Percentiles rank a stretch among this genome's conserved stretches.
Evolutionary conservation across 208 protist species (phyloP).

Genomic region (Trypanosoma grayi): DNA sequence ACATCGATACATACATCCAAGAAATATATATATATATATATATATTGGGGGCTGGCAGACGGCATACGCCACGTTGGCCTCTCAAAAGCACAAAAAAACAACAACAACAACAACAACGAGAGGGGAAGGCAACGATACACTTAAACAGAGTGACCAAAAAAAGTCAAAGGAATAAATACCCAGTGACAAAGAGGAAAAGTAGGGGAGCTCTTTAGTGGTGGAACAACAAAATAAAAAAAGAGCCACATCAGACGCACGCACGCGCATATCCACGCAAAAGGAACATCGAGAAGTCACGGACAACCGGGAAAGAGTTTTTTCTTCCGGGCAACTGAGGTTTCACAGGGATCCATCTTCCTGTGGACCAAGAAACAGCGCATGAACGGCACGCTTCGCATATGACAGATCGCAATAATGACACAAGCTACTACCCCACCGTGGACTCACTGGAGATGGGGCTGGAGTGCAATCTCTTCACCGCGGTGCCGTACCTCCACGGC

Average conservation of each 20-base stretch:
- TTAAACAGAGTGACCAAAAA: too few relatives aligned
- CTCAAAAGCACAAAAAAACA: too few relatives aligned
- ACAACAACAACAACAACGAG: neutral
- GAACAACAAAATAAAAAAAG: too few relatives aligned
- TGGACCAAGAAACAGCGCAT: neutral
- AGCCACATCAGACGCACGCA: too few relatives aligned
- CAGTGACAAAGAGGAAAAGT: neutral
- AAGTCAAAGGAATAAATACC: neutral
- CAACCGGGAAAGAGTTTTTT: too few relatives aligned
- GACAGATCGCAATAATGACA: constrained; percentile 10
- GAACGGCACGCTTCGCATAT: neutral
- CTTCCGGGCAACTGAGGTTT: neutral
- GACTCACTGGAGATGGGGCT: neutral
- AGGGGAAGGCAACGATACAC: too few relatives aligned
- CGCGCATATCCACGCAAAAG: too few relatives aligned
- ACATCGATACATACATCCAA: neutral
- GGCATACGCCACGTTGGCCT: too few relatives aligned
- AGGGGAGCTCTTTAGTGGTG: too few relatives aligned
- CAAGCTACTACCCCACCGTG: constrained; percentile 18
- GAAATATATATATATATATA: neutral
- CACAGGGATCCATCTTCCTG: neutral
- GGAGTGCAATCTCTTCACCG: constrained; percentile 8
- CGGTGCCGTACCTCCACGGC: constrained; percentile 44
- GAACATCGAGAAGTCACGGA: too few relatives aligned
- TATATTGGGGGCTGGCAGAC: too few relatives aligned